A percentile compares a stretch with the other conserved stretches of the same genome.
Evolutionary conservation across 2,329 filamentous ascomycete genomes (phyloP).

Genomic region (Penicillium sp.): DNA sequence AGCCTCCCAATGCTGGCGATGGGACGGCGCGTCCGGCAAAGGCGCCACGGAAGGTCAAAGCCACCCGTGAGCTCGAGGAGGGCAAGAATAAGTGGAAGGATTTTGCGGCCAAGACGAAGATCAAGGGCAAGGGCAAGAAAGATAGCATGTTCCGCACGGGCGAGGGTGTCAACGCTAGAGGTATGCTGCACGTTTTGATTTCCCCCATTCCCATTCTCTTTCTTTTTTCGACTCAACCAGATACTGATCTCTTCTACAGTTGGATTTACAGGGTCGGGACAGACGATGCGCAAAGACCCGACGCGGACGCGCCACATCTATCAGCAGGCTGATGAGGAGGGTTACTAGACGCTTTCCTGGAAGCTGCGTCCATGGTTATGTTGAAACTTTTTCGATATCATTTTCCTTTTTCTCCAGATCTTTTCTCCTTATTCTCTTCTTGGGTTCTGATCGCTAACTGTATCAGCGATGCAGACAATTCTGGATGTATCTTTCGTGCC

Average conservation of each 20-base stretch:
- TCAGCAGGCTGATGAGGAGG: conserved; percentile 74
- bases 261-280: conserved; percentile 93
- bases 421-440: conserved; percentile 17
- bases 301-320: conserved; percentile 83
- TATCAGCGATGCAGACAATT: conserved; percentile 31
- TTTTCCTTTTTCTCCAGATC: conserved; percentile 11
- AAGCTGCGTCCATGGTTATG: conserved; percentile 1
- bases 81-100: conserved; percentile 95
- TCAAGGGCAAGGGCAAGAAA: conserved; percentile 78
- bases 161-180: conserved; percentile 82
- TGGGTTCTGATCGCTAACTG: conserved; percentile 34
- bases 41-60: conserved; percentile 77
- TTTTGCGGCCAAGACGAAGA: conserved; percentile 75
- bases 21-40: conserved; percentile 66
- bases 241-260: conserved; percentile 63
- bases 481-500: conserved; percentile 6
- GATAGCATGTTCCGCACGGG: conserved; percentile 97
- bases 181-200: conserved; percentile 53
- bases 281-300: conserved; percentile 92
- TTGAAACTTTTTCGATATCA: conserved; percentile 1
- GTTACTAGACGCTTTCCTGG: conserved; percentile 35
- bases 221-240: too few species aligned
- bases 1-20: conserved; percentile 66
- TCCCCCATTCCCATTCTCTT: conserved; percentile 6
- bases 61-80: conserved; percentile 87